phyloP scores from a whole-genome alignment of 2,329 filamentous ascomycete species.

The Cordyceps cateniannulata region DNA sequence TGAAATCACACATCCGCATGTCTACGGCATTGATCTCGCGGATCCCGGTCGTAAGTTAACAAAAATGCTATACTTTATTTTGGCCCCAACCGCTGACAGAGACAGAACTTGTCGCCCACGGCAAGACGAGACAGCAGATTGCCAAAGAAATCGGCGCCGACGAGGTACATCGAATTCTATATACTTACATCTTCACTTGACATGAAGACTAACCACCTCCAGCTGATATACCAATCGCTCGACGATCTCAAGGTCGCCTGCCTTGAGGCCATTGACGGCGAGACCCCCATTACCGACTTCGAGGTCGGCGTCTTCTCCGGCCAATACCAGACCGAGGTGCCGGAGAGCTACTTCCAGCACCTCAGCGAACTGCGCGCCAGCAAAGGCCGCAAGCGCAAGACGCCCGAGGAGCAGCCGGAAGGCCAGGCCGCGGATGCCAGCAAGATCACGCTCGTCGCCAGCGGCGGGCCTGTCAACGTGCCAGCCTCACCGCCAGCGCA shows the following conservation, averaged over 20 bases:
- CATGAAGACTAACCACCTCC: neutral
- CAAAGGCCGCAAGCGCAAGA: conserved; percentile 44
- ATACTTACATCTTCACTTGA: neutral
- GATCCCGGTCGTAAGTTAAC: conserved; percentile 20
- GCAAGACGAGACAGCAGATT: conserved; percentile 31
- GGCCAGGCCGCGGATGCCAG: neutral
- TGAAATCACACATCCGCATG: conserved; percentile 75
- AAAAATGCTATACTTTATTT: neutral
- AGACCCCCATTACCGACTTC: conserved; percentile 55
- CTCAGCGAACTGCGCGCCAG: conserved; percentile 58
- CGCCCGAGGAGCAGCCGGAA: neutral
- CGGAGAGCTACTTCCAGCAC: conserved; percentile 75
- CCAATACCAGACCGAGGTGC: conserved; percentile 74
- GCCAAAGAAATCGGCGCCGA: conserved; percentile 37
- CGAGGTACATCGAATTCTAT: conserved; percentile 14
- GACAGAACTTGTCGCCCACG: conserved; percentile 30
- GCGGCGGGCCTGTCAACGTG: conserved; percentile 50
- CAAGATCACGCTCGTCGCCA: conserved; percentile 17
- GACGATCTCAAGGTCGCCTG: conserved; percentile 77
- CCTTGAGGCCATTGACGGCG: conserved; percentile 58
- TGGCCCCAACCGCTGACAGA: neutral
- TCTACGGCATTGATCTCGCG: conserved; percentile 42
- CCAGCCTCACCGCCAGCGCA: neutral
- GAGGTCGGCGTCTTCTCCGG: conserved; percentile 92
- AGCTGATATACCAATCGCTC: conserved; percentile 55